Base-by-base conservation (phyloP, 805 yeast species). In the Yarrowia sp. region DNA sequence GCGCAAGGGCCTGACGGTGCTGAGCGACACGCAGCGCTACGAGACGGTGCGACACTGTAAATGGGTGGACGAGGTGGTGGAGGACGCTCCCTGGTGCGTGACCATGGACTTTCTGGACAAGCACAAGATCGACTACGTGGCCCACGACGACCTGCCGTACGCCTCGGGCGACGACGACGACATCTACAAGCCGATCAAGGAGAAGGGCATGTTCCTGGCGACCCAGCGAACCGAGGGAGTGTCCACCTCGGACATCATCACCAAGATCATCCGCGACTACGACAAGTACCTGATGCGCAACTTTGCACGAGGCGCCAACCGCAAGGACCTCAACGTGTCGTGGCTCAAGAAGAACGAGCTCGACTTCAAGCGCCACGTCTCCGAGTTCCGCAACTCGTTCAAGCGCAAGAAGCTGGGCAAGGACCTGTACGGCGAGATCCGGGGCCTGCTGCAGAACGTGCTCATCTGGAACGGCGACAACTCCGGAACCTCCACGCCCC, bases 211-310 rank as follows among this genome's bases (percentile, higher is more conserved):
- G 86, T 94, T 94, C 70, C 78, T 94, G 66, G 87, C 94, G 6
- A 94, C 99, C 0, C 98, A 94, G 76, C 83, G 99, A 73, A 94
- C 99, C 0, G 97, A 92, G 67, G 99, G 99, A 12, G 86, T 94
- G 42, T 89, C 97, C 19, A 94, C 99, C 0, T 87, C 96, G 32
- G 98, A 93, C 73, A 93, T 94, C 67, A 94, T 94, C 70, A 93
- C 98, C 65, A 90, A 88, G 71, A 90, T 94, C 68, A 92, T 94
- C 68, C 83, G 94, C 68, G 98, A 94, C 76, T 94, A 94, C 76
- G 99, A 94, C 78, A 90, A 92, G 76, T 94, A 94, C 74, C 78
- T 94, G 73, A 87, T 93, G 94, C 84, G 99, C 72, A 94, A 94
- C 77, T 93, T 94, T 75, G 97, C 97, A 14, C 83, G 99, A 67